These are phyloP conservation scores for Tetrahymena thermophila DNA, from an alignment of 73 alveolate genomes.

Conservation along the genomic window DNA sequence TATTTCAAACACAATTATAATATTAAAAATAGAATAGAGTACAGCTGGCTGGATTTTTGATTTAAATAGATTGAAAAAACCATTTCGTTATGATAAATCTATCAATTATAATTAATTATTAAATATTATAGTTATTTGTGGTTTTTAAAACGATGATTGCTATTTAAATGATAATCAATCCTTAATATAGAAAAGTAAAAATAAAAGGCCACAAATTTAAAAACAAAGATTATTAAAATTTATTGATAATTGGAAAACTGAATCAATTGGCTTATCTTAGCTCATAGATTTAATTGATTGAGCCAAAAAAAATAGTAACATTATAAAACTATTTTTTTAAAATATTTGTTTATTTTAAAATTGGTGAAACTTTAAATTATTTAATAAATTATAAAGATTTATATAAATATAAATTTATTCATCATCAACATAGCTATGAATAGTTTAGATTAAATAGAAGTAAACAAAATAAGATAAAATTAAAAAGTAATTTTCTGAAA, in stretches of 20 bases:
- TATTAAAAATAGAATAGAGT: constrained; percentile 43
- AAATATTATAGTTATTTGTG: constrained; percentile 17
- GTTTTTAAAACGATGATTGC: constrained; percentile 2
- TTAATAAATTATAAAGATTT: neutral
- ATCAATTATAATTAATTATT: constrained; percentile 26
- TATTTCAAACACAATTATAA: constrained; percentile 38
- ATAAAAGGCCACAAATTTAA: neutral
- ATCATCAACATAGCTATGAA: neutral
- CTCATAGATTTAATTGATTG: neutral
- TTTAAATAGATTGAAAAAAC: constrained; percentile 28
- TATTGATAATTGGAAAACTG: neutral
- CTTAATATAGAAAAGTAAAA: neutral
- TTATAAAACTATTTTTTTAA: neutral
- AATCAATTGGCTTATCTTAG: neutral
- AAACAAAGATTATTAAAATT: neutral
- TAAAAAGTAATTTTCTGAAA: neutral
- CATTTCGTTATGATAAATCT: constrained; percentile 30
- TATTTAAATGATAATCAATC: neutral
- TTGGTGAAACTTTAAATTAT: neutral
- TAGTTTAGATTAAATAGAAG: neutral
- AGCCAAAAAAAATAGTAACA: neutral
- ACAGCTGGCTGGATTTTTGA: constrained; percentile 36
- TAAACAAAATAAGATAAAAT: neutral
- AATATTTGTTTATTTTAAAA: neutral
- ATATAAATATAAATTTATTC: neutral